These are phyloP conservation scores for Geotrichum klebahnii DNA, from an alignment of 1,139 yeast species.

Conservation along the genomic window DNA sequence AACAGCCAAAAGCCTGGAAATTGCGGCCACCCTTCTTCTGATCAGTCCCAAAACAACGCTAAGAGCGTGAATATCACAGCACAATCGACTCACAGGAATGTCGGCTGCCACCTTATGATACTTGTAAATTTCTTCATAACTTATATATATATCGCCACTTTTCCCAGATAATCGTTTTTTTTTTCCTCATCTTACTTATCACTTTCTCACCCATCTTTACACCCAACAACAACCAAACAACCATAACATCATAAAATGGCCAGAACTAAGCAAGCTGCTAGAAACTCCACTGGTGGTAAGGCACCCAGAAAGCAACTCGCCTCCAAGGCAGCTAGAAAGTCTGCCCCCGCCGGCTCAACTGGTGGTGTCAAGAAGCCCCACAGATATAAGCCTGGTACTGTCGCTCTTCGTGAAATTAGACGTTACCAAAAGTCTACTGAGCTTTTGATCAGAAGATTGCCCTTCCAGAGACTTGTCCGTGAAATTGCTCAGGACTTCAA, in stretches of 20 bases:
- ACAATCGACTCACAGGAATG: no score
- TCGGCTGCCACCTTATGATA: constrained; percentile 11
- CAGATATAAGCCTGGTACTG: constrained; percentile 99
- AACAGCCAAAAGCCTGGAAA: constrained; percentile 6
- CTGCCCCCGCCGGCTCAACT: constrained; percentile 69
- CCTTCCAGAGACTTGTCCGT: constrained; percentile 97
- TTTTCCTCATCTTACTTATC: constrained; percentile 13
- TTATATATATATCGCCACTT: constrained; percentile 7
- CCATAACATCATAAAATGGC: constrained; percentile 56
- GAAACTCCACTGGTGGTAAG: constrained; percentile 99
- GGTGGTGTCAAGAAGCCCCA: constrained; percentile 99
- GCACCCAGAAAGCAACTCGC: constrained; percentile 99
- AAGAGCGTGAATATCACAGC: background rate
- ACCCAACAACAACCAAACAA: constrained; percentile 4
- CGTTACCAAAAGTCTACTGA: constrained; percentile 98
- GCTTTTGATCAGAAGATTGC: constrained; percentile 92
- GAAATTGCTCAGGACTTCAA: constrained; percentile 98
- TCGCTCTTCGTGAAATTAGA: constrained; percentile 98
- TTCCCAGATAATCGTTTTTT: constrained; percentile 18
- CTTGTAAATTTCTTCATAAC: background rate
- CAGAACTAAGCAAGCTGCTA: constrained; percentile 97
- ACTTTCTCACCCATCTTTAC: constrained; percentile 6
- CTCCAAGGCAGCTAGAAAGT: constrained; percentile 98
- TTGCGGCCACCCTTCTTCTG: constrained; percentile 1
- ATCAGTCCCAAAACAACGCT: background rate